Evolutionary conservation across 2,329 filamentous ascomycete species (phyloP), one percentile per base, ranked within the genome.

Genomic region (Pseudogymnoascus sp.): DNA sequence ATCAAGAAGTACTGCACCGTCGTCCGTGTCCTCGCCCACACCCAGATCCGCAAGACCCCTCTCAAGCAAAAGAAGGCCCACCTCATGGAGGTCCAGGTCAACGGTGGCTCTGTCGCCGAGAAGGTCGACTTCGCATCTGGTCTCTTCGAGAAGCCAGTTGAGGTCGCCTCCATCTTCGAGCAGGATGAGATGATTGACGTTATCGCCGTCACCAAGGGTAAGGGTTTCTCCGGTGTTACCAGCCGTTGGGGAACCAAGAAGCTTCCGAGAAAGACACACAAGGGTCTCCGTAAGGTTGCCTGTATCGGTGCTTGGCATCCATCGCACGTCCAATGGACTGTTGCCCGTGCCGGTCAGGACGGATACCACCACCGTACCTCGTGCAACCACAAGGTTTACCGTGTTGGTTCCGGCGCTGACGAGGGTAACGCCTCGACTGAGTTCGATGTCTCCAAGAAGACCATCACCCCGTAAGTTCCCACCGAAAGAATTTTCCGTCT

Each of bases 1-100:
- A 97, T 99, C 82, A 96, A 97, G 91, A 97, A 97, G 86, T 99
- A 99, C 91, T 97, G 93, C 90, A 94, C 91, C 72, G 92, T 97
- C 79, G 90, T 99, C 83, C 94, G 94, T 79, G 87, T 99, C 71
- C 92, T 99, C 78, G 93, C 94, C 78, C 94, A 99, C 88, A 97
- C 94, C 72, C 94, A 99, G 84, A 92, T 97, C 86, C 87, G 88
- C 87, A 93, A 95, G 88, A 97, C 94, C 65, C 93, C 94, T 68
- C 89, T 99, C 79, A 97, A 97, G 90, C 94, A 99, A 86, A 99
- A 99, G 92, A 99, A 97, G 90, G 93, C 94, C 74, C 94, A 99
- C 81, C 86, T 99, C 72, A 99, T 99, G 94, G 94, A 99, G 85
- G 91, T 99, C 79, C 94, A 99, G 85, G 81, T 99, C 87, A 99